phyloP scores from a whole-genome alignment of 805 yeast genomes.

The Metschnikowia gruessii region DNA sequence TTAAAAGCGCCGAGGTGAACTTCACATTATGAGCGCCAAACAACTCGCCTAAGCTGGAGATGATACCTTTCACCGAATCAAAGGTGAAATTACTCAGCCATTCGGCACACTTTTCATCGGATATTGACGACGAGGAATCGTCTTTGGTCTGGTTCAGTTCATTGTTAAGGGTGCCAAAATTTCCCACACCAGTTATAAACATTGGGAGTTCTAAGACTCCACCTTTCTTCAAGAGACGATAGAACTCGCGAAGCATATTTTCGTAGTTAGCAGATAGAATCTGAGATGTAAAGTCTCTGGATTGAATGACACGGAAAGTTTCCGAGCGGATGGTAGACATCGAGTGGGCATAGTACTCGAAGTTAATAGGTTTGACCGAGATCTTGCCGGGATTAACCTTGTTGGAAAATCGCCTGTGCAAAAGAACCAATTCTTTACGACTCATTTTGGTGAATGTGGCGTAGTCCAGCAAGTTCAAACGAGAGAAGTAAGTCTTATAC shows the following conservation, averaged over 20 bases:
- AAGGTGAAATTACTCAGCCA: constrained; percentile 2
- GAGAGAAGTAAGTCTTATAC: constrained; percentile 8
- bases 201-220: constrained; percentile 36
- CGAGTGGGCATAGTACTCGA: constrained; percentile 19
- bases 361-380: constrained; percentile 16
- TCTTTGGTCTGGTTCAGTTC: background rate
- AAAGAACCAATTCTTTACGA: constrained; percentile 13
- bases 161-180: background rate
- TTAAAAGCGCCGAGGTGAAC: constrained; percentile 29
- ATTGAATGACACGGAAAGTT: constrained; percentile 37
- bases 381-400: constrained; percentile 1
- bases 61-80: constrained; percentile 1
- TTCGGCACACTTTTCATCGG: background rate
- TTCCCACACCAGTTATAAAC: constrained; percentile 10
- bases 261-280: constrained; percentile 27
- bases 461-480: constrained; percentile 12
- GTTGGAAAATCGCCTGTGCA: constrained; percentile 10
- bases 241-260: constrained; percentile 30
- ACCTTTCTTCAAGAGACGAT: constrained; percentile 35
- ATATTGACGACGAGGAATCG: background rate
- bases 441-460: constrained; percentile 9
- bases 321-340: constrained; percentile 27
- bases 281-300: constrained; percentile 37
- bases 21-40: constrained; percentile 37
- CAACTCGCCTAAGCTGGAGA: constrained; percentile 11